Evolutionary conservation across 78 protist genomes (phyloP), one percentile per base, ranked within the genome.

Genomic region (Planoprotostelium fungivorum): DNA sequence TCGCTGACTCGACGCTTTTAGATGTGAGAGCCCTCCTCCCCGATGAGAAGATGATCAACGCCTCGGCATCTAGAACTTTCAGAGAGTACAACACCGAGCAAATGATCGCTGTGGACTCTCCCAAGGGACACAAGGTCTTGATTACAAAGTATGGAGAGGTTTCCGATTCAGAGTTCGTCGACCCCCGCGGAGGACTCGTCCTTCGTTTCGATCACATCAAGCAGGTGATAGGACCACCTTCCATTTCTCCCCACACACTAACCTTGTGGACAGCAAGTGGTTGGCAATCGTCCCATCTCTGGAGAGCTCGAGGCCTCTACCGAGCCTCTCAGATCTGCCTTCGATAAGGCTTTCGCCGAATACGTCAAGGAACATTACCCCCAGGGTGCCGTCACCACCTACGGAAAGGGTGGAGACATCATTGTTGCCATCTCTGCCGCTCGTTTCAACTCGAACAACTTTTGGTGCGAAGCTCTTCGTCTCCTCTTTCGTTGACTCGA

Each of bases 11-110:
- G 63, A 51, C 86, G 38, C 1, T 0, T 31, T 31, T 25, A 94
- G 96, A 92, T 88, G 94, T 91, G 87, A 85, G 95, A 37, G 34
- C 94, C 51, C 88, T 94, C 28, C 89, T 94, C 16, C 91, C 90
- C 85, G 85, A 87, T 87, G 96, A 94, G 89, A 37, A 86, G 35
- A 88, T 94, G 38, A 87, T 94, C 84, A 92, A 94, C 91, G 39
- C 91, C 34, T n/a, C 90, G 1, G 94, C 93, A n/a, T 84, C 63
- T n/a, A 87, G 63, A 28, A 94, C 95, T 1, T 91, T 90, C 89
- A 92, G 91, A 83, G 90, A 85, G 83, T 92, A 94, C 89, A 94
- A 94, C 88, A 87, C 91, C 29, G 87, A 88, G 35, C 94, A 94
- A 86, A 92, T 94, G 94, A 34, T 88, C 38, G 35, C 73, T 37